A percentile compares a stretch with the other conserved stretches of the same genome.
phyloP scores from a whole-genome alignment of 1,284 basidiomycete species.

The Polyporus tsugae region DNA sequence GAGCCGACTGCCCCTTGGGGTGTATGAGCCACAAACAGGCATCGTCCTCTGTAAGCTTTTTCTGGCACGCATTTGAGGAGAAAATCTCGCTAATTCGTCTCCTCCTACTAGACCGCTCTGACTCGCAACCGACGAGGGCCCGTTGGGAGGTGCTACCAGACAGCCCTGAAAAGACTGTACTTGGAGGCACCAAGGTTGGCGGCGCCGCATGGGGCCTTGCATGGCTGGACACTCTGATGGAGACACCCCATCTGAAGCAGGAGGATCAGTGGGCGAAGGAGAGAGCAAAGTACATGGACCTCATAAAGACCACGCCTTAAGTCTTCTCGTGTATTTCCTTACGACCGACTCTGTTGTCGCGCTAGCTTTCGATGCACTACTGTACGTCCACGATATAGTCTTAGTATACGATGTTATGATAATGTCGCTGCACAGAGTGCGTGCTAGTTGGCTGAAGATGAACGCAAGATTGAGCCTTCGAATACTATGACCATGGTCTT shows the following conservation, averaged over 20 bases:
- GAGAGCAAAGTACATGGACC: conserved; percentile 29
- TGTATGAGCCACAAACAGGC: conserved; percentile 79
- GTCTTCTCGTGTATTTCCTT: background rate
- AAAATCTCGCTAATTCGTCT: conserved; percentile 21
- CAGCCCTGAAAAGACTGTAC: conserved; percentile 51
- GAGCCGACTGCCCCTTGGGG: conserved; percentile 57
- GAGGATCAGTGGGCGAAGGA: conserved; percentile 29
- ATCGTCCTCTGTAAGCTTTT: conserved; percentile 67
- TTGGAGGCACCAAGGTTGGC: conserved; percentile 78
- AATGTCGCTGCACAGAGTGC: background rate
- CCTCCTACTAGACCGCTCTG: conserved; percentile 61
- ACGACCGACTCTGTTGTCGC: conserved; percentile 1
- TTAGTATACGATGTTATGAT: background rate
- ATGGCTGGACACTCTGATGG: conserved; percentile 80
- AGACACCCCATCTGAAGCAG: conserved; percentile 40
- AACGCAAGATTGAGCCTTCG: no score
- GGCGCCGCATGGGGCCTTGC: conserved; percentile 81
- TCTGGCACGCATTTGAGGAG: conserved; percentile 9
- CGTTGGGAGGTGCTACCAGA: conserved; percentile 69
- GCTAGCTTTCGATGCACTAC: conserved; percentile 7
- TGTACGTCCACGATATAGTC: conserved; percentile 7
- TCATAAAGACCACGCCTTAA: conserved; percentile 12
- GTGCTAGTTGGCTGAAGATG: background rate
- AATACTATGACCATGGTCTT: no score
- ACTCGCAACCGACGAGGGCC: conserved; percentile 73